These are phyloP conservation scores for Petunia axillaris DNA, from an alignment of 257 asterid species.

Conservation along the genomic window DNA sequence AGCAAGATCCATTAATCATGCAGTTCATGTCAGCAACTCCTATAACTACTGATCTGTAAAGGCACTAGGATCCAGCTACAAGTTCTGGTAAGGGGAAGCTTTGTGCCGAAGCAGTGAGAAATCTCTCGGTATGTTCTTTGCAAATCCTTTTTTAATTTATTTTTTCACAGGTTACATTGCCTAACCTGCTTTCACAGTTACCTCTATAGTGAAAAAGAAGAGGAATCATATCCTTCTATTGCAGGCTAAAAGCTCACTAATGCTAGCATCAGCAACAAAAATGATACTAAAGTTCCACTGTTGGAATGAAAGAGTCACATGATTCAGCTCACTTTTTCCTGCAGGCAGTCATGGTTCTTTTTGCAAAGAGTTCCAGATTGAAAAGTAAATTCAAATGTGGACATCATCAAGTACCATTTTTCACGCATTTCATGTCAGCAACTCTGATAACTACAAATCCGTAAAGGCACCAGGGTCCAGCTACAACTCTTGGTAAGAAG, in stretches of 20 bases:
- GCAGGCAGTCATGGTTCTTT: background rate
- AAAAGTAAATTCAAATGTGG: background rate
- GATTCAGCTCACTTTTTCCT: constrained; percentile 15
- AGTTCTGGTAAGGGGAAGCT: background rate
- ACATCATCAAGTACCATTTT: constrained; percentile 3
- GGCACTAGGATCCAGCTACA: constrained; percentile 19
- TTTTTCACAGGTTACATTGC: background rate
- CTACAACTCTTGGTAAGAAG: constrained; percentile 11
- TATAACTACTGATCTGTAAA: background rate
- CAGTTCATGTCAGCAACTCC: constrained; percentile 7
- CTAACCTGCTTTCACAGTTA: background rate
- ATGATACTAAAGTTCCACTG: background rate
- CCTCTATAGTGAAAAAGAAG: constrained; percentile 5
- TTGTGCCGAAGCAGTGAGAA: background rate
- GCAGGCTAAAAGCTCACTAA: background rate
- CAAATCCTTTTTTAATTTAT: background rate
- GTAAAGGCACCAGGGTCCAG: constrained; percentile 21
- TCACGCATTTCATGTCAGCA: constrained; percentile 12
- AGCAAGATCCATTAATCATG: constrained; percentile 10
- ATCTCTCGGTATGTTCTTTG: background rate
- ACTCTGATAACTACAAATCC: background rate
- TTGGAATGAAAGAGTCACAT: background rate
- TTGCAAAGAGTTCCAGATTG: background rate
- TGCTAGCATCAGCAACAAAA: background rate
- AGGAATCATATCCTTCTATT: background rate